Conservation (phyloP, 345 rosid species). For the Acer saccharum region DNA sequence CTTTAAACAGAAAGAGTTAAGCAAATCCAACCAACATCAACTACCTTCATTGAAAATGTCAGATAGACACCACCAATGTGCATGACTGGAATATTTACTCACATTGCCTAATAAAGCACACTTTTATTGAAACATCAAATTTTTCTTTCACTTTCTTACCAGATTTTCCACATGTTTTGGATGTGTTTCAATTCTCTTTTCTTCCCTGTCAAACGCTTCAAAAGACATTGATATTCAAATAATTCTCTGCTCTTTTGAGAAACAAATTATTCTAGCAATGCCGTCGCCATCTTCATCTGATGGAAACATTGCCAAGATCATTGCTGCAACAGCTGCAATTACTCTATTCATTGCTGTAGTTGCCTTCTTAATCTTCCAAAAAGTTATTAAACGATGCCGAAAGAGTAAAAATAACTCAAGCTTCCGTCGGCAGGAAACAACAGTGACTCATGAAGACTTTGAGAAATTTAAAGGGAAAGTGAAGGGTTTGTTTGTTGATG, state of each 20-base stretch:
- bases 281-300: slow-evolving; percentile 9
- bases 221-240: no score
- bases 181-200: slow-evolving; percentile 9
- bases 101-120: background rate
- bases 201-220: background rate
- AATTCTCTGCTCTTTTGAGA: background rate
- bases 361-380: slow-evolving; percentile 37
- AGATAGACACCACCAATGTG: slow-evolving; percentile 16
- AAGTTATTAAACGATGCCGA: slow-evolving; percentile 1
- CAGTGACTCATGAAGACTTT: slow-evolving; percentile 35
- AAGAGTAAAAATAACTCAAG: slow-evolving; percentile 21
- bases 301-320: slow-evolving; percentile 20
- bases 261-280: slow-evolving; percentile 16
- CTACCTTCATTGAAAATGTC: slow-evolving; percentile 34
- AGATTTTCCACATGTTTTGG: background rate
- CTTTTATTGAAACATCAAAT: background rate
- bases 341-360: slow-evolving; percentile 30
- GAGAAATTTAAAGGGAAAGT: slow-evolving; percentile 38
- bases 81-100: slow-evolving; percentile 9
- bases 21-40: slow-evolving; percentile 24
- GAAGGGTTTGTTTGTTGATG: slow-evolving; percentile 47
- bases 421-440: slow-evolving; percentile 36
- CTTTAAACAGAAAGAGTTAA: background rate
- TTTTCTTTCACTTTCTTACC: slow-evolving; percentile 11
- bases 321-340: slow-evolving; percentile 30